Evolutionary conservation across 2,329 filamentous ascomycete species (phyloP).

Genomic region (Sarocladiaceae sp.): DNA sequence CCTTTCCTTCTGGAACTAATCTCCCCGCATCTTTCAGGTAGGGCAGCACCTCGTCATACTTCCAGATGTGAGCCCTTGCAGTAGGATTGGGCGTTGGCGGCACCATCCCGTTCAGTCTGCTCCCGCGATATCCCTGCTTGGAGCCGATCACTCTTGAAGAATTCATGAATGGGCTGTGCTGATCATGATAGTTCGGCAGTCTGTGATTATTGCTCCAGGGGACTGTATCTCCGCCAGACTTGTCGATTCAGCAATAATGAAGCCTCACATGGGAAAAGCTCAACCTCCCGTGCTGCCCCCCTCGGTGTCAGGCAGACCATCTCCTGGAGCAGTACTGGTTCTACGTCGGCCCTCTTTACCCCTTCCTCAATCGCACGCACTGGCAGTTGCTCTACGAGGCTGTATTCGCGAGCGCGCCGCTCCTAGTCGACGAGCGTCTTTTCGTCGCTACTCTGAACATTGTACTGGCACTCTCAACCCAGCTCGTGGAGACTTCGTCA

Average conservation of each 20-base stretch:
- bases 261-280: conserved; percentile 7
- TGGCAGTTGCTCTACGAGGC: conserved; percentile 33
- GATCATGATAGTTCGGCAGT: no score
- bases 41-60: conserved; percentile 27
- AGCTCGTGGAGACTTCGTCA: conserved; percentile 33
- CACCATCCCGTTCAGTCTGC: conserved; percentile 39
- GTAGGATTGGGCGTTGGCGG: conserved; percentile 35
- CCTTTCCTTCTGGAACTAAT: conserved; percentile 31
- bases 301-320: conserved; percentile 36
- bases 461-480: conserved; percentile 38
- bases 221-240: conserved; percentile 19
- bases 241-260: conserved; percentile 21
- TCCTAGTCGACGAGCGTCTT: conserved; percentile 32
- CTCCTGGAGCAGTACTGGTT: conserved; percentile 40
- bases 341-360: conserved; percentile 39
- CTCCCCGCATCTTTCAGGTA: conserved; percentile 27
- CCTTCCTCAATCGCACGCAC: conserved; percentile 31
- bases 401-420: conserved; percentile 31
- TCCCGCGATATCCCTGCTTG: no score
- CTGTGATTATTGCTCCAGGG: conserved; percentile 25
- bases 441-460: conserved; percentile 39
- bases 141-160: no score
- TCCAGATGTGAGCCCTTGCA: conserved; percentile 32
- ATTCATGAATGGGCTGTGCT: no score
- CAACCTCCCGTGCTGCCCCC: conserved; percentile 29